These are phyloP conservation scores for Cryptosporidium felis DNA, from an alignment of 169 alveolate species.

Conservation along the genomic window DNA sequence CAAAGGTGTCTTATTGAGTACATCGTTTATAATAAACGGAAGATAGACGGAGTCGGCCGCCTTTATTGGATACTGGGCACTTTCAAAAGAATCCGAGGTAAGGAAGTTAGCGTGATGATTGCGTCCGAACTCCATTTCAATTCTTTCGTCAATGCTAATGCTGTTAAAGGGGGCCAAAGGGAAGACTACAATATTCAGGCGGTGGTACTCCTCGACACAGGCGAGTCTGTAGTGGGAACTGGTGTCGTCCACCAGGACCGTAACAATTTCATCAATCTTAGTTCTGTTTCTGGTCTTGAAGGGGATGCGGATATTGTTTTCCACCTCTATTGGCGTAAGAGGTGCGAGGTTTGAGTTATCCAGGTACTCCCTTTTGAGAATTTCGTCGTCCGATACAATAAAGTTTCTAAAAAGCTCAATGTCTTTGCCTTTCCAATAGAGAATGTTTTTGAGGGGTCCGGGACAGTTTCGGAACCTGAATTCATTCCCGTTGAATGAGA, in stretches of 20 bases:
- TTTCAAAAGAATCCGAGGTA: neutral
- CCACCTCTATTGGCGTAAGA: neutral
- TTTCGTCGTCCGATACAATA: conserved; percentile 21
- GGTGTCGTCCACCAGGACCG: conserved; percentile 51
- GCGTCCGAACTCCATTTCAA: conserved; percentile 11
- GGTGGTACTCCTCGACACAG: conserved; percentile 41
- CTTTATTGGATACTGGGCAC: neutral
- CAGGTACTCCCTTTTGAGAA: neutral
- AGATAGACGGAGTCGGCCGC: conserved; percentile 15
- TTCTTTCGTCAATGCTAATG: conserved; percentile 15
- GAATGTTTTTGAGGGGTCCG: conserved; percentile 33
- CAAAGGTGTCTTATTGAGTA: conserved; percentile 10
- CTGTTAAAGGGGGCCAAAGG: conserved; percentile 47
- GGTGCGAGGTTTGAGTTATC: neutral
- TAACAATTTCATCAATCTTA: conserved; percentile 48
- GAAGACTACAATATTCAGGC: conserved; percentile 6
- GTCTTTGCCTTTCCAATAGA: conserved; percentile 43
- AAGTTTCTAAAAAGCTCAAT: conserved; percentile 13
- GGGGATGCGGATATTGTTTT: conserved; percentile 6
- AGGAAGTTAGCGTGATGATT: neutral
- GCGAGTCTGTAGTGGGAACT: conserved; percentile 8
- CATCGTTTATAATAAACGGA: conserved; percentile 18
- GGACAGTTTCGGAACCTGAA: conserved; percentile 32
- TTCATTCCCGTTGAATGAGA: conserved; percentile 31
- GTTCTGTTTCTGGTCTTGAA: conserved; percentile 12